Percentiles rank a stretch among this genome's conserved stretches.
Conservation (phyloP, 2,329 filamentous ascomycete species). For the Cladosporium sp. region DNA sequence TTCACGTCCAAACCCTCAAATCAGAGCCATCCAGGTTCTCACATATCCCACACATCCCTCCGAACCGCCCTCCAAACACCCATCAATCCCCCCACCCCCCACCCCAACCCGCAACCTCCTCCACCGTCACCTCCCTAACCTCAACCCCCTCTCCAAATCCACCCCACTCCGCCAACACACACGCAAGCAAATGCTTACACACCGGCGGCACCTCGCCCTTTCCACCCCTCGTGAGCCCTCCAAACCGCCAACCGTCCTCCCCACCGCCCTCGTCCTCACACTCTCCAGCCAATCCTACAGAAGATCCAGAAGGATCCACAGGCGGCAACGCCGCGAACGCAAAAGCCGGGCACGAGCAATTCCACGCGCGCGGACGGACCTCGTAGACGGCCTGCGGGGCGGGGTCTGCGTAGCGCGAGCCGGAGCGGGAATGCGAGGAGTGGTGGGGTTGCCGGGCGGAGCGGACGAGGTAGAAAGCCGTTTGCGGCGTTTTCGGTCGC, state of each 20-base stretch:
- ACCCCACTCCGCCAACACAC: constrained; percentile 66
- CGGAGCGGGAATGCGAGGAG: constrained; percentile 2
- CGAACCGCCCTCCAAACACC: constrained; percentile 43
- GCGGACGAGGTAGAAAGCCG: constrained; percentile 53
- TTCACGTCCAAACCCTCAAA: neutral
- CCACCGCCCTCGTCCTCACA: neutral
- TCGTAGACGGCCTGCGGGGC: constrained; percentile 56
- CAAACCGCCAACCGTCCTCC: constrained; percentile 32
- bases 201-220: constrained; percentile 40
- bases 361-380: constrained; percentile 72
- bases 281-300: neutral
- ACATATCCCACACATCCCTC: constrained; percentile 70
- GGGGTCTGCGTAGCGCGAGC: neutral
- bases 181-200: constrained; percentile 89
- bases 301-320: neutral
- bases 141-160: constrained; percentile 52
- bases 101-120: constrained; percentile 68
- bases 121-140: constrained; percentile 48
- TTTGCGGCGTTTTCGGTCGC: neutral
- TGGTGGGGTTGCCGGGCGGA: constrained; percentile 46
- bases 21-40: constrained; percentile 37
- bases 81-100: constrained; percentile 37
- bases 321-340: constrained; percentile 61
- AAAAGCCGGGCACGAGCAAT: constrained; percentile 84
- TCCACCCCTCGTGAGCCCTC: constrained; percentile 41